Base-by-base conservation (phyloP, 495 filamentous ascomycete genomes). In the Bombardia bombarda region DNA sequence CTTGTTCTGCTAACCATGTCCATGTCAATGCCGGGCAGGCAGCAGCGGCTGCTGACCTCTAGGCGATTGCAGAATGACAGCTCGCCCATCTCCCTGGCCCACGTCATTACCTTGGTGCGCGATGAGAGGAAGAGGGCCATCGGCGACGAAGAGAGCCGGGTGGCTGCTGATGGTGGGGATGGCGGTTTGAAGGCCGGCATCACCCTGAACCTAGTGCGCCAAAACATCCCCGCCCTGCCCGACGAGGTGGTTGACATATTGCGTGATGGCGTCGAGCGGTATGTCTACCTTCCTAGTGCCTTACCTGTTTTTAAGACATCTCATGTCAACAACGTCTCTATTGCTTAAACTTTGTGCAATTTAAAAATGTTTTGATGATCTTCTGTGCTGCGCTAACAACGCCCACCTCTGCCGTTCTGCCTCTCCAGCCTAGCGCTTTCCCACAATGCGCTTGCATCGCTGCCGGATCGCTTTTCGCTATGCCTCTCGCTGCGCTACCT, bases 191-290 rank as follows among this genome's bases (percentile, higher is more conserved):
- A 80, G 62, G 82, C 84, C 33, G 68, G 68, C 20, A 67, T 87
- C 58, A 89, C 85, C 10, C 75, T 92, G 45, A 82, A 90, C 58
- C 66, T 92, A 54, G 82, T 80, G 43, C 79, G 84, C 61, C 80
- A 80, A 38, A 73, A 78, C 41, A 84, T 92, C 40, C 68, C 69
- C 28, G 71, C 67, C 38, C 78, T 92, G 53, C 86, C 86, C 1
- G 80, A 84, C 36, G 79, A 84, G 47, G 82, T 89, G 24, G 74
- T 90, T 21, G 83, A 86, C 55, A 75, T 88, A 43, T 80, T 92
- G 47, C 84, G 82, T 60, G 73, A 84, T 57, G 83, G 87, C 50
- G 80, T 90, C 24, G 85, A 87, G 65, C 70, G 86, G 86, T 88
- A 68, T 46, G 75, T 25, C 16, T 10, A 3, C 17, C 5, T 7